Evolutionary conservation across 371 early-diverging fungal species (phyloP).

Genomic region (Mortierella sp.): DNA sequence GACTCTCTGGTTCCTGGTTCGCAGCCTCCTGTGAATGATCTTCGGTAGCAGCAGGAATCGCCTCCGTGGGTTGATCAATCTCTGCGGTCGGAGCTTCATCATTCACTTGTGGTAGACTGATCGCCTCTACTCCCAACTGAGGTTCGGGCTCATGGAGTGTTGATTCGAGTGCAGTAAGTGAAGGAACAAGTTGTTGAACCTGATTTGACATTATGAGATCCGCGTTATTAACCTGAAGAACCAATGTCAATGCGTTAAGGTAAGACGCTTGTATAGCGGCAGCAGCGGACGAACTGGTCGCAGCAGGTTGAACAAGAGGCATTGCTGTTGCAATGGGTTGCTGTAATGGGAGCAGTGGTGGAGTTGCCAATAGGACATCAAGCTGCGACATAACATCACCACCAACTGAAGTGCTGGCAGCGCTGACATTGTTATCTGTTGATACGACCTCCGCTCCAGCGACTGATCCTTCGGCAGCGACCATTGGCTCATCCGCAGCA

Average conservation of each 20-base stretch:
- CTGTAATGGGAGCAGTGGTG: conserved; percentile 33
- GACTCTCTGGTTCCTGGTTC: background rate
- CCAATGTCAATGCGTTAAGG: too few species aligned
- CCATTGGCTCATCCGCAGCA: too few species aligned
- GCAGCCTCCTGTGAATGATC: background rate
- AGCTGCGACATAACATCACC: conserved; percentile 10
- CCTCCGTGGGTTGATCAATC: background rate
- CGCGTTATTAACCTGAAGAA: too few species aligned
- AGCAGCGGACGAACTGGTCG: conserved; percentile 1
- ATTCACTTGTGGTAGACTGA: too few species aligned
- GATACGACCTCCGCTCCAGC: conserved; percentile 10
- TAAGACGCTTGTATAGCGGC: too few species aligned
- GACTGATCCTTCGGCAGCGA: conserved; percentile 4
- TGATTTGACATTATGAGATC: too few species aligned
- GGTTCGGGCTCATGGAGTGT: too few species aligned
- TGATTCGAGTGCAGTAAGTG: too few species aligned
- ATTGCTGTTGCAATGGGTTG: conserved; percentile 45
- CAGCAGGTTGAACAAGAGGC: conserved; percentile 24
- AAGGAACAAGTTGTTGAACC: too few species aligned
- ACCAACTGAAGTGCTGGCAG: conserved; percentile 18
- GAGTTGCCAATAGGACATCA: conserved; percentile 23
- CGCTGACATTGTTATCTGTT: conserved; percentile 16
- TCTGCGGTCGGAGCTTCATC: background rate
- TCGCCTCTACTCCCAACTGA: too few species aligned
- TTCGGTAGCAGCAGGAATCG: background rate